These are phyloP conservation scores for Phytophthora sp. DNA, from an alignment of 352 stramenopile genomes.

Conservation along the genomic window DNA sequence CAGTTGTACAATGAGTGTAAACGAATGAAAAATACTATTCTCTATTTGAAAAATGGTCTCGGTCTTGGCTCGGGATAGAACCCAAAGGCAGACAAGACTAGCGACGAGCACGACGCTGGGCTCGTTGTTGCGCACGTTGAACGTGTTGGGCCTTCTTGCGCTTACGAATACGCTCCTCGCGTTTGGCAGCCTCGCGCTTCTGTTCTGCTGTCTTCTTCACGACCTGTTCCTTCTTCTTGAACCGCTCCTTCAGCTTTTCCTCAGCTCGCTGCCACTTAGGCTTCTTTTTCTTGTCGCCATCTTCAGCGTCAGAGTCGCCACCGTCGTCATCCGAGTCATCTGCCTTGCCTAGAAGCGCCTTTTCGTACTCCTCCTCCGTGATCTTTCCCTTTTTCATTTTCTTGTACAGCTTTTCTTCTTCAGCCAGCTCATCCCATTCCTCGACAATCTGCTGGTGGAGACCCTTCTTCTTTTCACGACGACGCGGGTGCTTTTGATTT, in stretches of 20 bases:
- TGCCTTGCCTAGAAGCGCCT: conserved; percentile 66
- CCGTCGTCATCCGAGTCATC: conserved; percentile 45
- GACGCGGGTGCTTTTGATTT: conserved; percentile 71
- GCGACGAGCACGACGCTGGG: conserved; percentile 42
- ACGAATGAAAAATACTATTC: conserved; percentile 38
- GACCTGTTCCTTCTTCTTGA: conserved; percentile 85
- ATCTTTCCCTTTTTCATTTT: conserved; percentile 98
- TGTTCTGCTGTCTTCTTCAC: conserved; percentile 76
- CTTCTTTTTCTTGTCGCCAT: conserved; percentile 57
- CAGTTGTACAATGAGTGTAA: not conserved
- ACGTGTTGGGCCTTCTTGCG: conserved; percentile 83
- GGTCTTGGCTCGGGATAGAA: not conserved
- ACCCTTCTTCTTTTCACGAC: conserved; percentile 96
- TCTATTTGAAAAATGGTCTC: conserved; percentile 24
- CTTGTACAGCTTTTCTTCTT: conserved; percentile 97
- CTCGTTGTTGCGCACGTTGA: conserved; percentile 61
- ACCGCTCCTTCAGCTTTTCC: conserved; percentile 77
- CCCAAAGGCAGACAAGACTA: conserved; percentile 18
- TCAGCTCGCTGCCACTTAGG: conserved; percentile 63
- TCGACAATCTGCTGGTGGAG: conserved; percentile 97
- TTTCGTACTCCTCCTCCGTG: conserved; percentile 93
- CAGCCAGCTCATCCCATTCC: conserved; percentile 99
- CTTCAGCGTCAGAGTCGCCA: conserved; percentile 32
- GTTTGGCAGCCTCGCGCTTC: conserved; percentile 76
- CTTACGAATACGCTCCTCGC: conserved; percentile 82